Percentiles rank a stretch among this genome's conserved stretches.
Conservation (phyloP, 768 basidiomycete genomes). For the Russula virescens region DNA sequence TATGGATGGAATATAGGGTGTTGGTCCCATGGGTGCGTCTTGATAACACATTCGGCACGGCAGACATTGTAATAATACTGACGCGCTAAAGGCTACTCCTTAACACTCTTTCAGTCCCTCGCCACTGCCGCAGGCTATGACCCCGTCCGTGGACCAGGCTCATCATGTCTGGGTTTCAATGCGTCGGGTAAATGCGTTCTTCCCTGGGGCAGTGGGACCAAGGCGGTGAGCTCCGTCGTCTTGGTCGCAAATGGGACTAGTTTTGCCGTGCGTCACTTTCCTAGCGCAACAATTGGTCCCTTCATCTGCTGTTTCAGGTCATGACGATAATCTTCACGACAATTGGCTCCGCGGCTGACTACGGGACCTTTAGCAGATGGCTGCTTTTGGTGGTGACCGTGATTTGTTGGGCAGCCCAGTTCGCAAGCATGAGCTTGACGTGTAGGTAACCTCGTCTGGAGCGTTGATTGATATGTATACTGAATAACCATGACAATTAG, state of each 20-base stretch:
- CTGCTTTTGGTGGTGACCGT: slow-evolving; percentile 63
- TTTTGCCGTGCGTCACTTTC: slow-evolving; percentile 50
- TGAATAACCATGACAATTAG: slow-evolving; percentile 31
- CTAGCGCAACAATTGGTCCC: background rate
- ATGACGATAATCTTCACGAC: slow-evolving; percentile 83
- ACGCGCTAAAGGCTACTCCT: slow-evolving; percentile 42
- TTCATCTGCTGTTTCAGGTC: slow-evolving; percentile 35
- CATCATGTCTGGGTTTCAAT: slow-evolving; percentile 50
- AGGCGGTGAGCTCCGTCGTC: slow-evolving; percentile 70
- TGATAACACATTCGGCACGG: no score
- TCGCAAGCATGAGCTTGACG: slow-evolving; percentile 67
- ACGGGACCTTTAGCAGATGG: slow-evolving; percentile 74
- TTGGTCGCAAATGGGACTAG: slow-evolving; percentile 69
- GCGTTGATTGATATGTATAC: background rate
- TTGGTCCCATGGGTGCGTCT: slow-evolving; percentile 48
- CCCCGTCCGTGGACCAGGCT: slow-evolving; percentile 61
- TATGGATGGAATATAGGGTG: slow-evolving; percentile 41
- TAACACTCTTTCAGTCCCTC: slow-evolving; percentile 70
- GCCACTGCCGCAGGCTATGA: slow-evolving; percentile 72
- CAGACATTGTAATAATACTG: background rate
- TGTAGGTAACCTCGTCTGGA: slow-evolving; percentile 36
- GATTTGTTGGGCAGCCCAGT: slow-evolving; percentile 79
- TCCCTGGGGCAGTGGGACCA: slow-evolving; percentile 70
- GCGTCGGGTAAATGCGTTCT: slow-evolving; percentile 72
- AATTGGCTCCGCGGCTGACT: slow-evolving; percentile 63